phyloP scores from a whole-genome alignment of 2,329 filamentous ascomycete species.

The Aureobasidium sp. region DNA sequence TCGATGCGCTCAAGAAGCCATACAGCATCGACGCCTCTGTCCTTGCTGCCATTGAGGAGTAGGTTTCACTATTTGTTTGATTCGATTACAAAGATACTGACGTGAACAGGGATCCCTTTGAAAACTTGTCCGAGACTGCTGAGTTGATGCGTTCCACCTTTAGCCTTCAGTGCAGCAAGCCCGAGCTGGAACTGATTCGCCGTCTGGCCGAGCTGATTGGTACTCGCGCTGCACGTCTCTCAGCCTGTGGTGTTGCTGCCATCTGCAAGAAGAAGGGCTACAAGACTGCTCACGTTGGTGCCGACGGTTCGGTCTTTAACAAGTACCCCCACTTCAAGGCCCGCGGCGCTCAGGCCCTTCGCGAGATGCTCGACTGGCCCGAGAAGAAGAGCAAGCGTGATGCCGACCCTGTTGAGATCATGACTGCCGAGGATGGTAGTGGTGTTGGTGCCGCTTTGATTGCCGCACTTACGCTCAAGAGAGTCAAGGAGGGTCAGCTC shows the following conservation, averaged over 20 bases:
- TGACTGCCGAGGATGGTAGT: conserved; percentile 88
- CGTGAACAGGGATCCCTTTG: conserved; percentile 70
- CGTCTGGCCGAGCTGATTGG: conserved; percentile 90
- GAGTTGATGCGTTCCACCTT: conserved; percentile 77
- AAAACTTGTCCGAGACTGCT: conserved; percentile 84
- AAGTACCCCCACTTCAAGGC: conserved; percentile 98
- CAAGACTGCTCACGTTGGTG: conserved; percentile 82
- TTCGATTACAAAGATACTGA: not conserved
- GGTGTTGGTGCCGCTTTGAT: conserved; percentile 97
- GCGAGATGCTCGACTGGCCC: conserved; percentile 94
- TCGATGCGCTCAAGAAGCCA: conserved; percentile 70
- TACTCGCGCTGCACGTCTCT: conserved; percentile 85
- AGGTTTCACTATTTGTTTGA: conserved; percentile 16
- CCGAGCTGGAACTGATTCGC: conserved; percentile 83
- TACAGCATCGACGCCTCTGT: conserved; percentile 92
- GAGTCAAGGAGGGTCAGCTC: conserved; percentile 53
- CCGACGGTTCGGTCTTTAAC: conserved; percentile 96
- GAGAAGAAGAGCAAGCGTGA: conserved; percentile 63
- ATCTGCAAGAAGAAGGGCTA: conserved; percentile 96
- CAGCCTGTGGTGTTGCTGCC: conserved; percentile 87
- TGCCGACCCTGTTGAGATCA: conserved; percentile 69
- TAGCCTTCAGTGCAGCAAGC: conserved; percentile 59
- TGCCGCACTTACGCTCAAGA: conserved; percentile 62
- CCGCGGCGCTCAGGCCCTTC: conserved; percentile 78
- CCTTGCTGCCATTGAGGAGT: conserved; percentile 81